Evolutionary conservation across 768 basidiomycete genomes (phyloP).

Genomic region (Ephemerocybe angulata): DNA sequence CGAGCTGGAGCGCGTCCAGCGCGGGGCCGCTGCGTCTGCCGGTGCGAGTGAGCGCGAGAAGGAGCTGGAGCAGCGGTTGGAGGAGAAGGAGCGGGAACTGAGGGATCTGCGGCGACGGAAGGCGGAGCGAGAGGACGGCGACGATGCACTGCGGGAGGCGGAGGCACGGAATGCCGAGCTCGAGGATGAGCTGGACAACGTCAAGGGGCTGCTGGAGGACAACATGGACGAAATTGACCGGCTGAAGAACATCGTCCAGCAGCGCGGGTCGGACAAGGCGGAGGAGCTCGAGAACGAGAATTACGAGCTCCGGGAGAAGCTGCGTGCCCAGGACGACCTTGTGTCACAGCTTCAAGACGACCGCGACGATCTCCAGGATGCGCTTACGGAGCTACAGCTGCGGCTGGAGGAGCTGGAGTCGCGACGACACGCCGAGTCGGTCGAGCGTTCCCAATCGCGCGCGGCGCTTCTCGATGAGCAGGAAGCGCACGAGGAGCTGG

Average conservation of each 20-base stretch:
- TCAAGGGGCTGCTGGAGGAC: constrained; percentile 68
- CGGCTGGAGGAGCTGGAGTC: constrained; percentile 65
- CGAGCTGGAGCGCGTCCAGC: constrained; percentile 70
- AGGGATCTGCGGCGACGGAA: constrained; percentile 59
- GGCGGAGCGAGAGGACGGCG: constrained; percentile 37
- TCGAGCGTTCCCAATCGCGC: constrained; percentile 72
- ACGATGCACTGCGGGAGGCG: constrained; percentile 54
- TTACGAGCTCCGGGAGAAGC: constrained; percentile 51
- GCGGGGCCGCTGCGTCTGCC: constrained; percentile 37
- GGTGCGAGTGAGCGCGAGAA: constrained; percentile 48
- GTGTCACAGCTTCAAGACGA: constrained; percentile 63
- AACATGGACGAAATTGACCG: constrained; percentile 81
- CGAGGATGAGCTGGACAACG: constrained; percentile 70
- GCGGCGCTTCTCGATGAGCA: constrained; percentile 66
- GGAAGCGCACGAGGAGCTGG: constrained; percentile 75
- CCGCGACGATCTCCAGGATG: constrained; percentile 65
- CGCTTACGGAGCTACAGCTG: constrained; percentile 57
- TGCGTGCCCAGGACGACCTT: constrained; percentile 58
- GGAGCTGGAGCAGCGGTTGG: constrained; percentile 73
- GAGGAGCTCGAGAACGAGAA: constrained; percentile 62
- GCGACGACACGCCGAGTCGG: constrained; percentile 55
- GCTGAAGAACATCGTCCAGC: constrained; percentile 65
- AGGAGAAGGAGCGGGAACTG: constrained; percentile 69
- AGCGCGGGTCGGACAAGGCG: constrained; percentile 41
- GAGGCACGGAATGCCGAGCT: constrained; percentile 64